Conservation (phyloP, 331 rosid species). For the Acacia concinna region DNA sequence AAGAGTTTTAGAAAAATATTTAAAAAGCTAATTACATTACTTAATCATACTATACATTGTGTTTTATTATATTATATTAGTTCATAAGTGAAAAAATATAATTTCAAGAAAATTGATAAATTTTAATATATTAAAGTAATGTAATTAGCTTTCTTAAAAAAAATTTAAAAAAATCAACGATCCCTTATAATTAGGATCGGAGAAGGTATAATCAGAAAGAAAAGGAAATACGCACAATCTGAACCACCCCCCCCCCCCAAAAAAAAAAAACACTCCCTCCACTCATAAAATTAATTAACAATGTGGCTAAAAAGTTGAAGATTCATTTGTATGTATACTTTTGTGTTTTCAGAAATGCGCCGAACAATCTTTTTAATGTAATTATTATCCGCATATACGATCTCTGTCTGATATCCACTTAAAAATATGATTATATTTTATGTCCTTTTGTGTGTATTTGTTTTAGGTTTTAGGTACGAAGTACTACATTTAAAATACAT, state of each 20-base stretch:
- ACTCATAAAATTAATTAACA: slow-evolving; percentile 24
- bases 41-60: too few relatives aligned
- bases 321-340: slow-evolving; percentile 11
- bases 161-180: too few relatives aligned
- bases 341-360: neutral
- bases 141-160: too few relatives aligned
- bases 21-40: too few relatives aligned
- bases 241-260: too few relatives aligned
- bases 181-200: too few relatives aligned
- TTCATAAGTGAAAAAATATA: too few relatives aligned
- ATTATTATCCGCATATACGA: neutral
- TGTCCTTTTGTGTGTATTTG: neutral
- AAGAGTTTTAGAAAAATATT: too few relatives aligned
- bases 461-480: neutral
- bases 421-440: neutral
- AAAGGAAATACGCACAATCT: slow-evolving; percentile 21
- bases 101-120: too few relatives aligned
- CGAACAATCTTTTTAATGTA: neutral
- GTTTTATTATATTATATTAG: too few relatives aligned
- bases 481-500: neutral
- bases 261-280: slow-evolving; percentile 35
- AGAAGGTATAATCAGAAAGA: too few relatives aligned
- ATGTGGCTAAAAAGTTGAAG: slow-evolving; percentile 3
- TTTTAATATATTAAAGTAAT: too few relatives aligned
- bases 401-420: neutral